Base-by-base conservation (phyloP, 768 basidiomycete species). In the Scleroderma citrinum region DNA sequence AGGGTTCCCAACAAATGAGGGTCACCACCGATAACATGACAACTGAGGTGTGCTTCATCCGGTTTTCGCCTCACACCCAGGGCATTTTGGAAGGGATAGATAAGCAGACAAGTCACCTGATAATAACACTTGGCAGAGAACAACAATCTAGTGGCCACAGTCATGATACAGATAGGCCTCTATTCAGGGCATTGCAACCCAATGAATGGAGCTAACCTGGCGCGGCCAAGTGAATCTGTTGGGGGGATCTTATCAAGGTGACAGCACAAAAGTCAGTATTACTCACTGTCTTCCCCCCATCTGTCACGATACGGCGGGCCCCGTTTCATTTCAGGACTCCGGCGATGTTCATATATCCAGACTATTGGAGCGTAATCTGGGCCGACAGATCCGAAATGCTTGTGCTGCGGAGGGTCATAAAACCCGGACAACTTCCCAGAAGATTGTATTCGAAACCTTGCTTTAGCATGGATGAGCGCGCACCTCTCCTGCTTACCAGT, bases 241-340 rank as follows among this genome's bases (percentile, higher is more conserved):
- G 26, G 8, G 26, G 8, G 26, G 8, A 29, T 29, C 26, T 29
- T 29, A 29, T 29, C 26, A 29, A 29, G 8, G 8, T 29, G 26
- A 29, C 26, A 29, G 26, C 4, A 29, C 8, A 29, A 8, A 29
- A 4, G 26, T 4, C 26, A 4, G 8, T 29, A 29, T 21, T 24
- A 36, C 46, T n/a, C 48, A 51, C 38, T n/a, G 16, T 39, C 39
- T 41, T 47, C 23, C 13, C n/a, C n/a, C 14, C 52, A 63, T 59
- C 61, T 56, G 47, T 39, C 64, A 67, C 56, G 66, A 59, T 60
- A 56, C 59, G 51, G n/a, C n/a, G n/a, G n/a, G n/a, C 63, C 59
- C 59, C 63, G 51, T 57, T 64, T 47, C 35, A 26, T n/a, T n/a
- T n/a, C 23, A 14, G 23, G 16, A 23, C 24, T 20, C 13, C 38